These are phyloP conservation scores for Solanum stenotomum DNA, from an alignment of 257 asterid genomes.

Conservation along the genomic window DNA sequence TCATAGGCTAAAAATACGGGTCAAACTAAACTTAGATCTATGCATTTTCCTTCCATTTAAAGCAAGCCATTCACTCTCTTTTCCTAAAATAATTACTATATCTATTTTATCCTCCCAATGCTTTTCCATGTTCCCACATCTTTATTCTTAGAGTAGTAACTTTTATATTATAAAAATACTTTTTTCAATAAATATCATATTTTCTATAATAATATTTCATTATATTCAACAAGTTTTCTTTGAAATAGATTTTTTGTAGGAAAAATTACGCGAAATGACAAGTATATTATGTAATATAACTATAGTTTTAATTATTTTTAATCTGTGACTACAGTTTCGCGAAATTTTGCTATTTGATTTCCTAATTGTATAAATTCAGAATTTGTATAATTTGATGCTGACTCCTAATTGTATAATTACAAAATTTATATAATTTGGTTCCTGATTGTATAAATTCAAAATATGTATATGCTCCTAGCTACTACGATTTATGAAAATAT, in stretches of 20 bases:
- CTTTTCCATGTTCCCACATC: not conserved
- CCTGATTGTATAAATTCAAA: too few species aligned
- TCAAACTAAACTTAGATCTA: slow-evolving; percentile 1
- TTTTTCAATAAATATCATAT: not conserved
- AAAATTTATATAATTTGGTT: too few species aligned
- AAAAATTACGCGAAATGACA: not conserved
- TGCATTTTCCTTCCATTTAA: not conserved
- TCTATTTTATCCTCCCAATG: not conserved
- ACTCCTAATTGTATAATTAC: too few species aligned
- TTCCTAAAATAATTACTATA: not conserved
- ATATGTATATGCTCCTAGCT: too few species aligned
- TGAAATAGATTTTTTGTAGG: not conserved
- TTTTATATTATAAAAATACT: not conserved
- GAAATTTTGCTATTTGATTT: too few species aligned
- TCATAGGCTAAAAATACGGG: slow-evolving; percentile 4
- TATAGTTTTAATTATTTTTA: too few species aligned
- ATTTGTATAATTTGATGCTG: too few species aligned
- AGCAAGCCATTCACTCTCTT: not conserved
- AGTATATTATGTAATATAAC: too few species aligned
- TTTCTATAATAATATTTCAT: too few species aligned
- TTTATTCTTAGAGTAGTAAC: not conserved
- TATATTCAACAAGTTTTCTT: not conserved
- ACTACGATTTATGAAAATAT: too few species aligned
- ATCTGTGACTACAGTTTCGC: too few species aligned
- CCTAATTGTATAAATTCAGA: too few species aligned